A percentile compares a stretch with the other conserved stretches of the same genome.
Evolutionary conservation across 2,329 filamentous ascomycete genomes (phyloP).

Genomic region (Aspergillus fumigatiaffinis): DNA sequence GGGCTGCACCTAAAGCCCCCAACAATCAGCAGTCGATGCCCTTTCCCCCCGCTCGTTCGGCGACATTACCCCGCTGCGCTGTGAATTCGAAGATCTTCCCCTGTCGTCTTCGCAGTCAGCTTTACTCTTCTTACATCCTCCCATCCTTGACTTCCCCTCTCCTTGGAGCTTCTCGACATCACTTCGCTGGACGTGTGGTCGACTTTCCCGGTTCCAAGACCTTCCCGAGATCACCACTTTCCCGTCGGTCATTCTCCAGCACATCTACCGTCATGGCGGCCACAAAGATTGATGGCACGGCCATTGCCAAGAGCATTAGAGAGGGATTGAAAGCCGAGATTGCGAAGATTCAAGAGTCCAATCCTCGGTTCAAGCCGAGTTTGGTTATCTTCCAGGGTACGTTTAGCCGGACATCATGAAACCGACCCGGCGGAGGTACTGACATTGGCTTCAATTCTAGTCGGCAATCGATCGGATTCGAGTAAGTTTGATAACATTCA

Average conservation of each 20-base stretch:
- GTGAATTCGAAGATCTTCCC: conserved; percentile 12
- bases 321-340: conserved; percentile 78
- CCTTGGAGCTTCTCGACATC: conserved; percentile 7
- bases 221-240: conserved; percentile 15
- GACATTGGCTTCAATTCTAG: conserved; percentile 43
- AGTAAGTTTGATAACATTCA: conserved; percentile 53
- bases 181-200: conserved; percentile 13
- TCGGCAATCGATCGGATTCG: conserved; percentile 89
- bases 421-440: not conserved
- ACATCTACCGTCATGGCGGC: conserved; percentile 70
- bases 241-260: conserved; percentile 44
- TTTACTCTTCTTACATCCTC: conserved; percentile 8
- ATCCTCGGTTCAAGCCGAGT: conserved; percentile 82
- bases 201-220: conserved; percentile 13
- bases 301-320: conserved; percentile 87
- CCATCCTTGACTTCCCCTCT: conserved; percentile 8
- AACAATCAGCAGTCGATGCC: conserved; percentile 27
- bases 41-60: conserved; percentile 22
- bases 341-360: conserved; percentile 70
- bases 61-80: conserved; percentile 23
- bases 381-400: conserved; percentile 93
- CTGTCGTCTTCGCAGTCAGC: conserved; percentile 16
- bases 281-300: conserved; percentile 90
- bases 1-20: conserved; percentile 6
- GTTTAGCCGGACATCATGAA: conserved; percentile 17